Conservation (phyloP, 2,329 filamentous ascomycete genomes). For the Tolypocladium paradoxum region DNA sequence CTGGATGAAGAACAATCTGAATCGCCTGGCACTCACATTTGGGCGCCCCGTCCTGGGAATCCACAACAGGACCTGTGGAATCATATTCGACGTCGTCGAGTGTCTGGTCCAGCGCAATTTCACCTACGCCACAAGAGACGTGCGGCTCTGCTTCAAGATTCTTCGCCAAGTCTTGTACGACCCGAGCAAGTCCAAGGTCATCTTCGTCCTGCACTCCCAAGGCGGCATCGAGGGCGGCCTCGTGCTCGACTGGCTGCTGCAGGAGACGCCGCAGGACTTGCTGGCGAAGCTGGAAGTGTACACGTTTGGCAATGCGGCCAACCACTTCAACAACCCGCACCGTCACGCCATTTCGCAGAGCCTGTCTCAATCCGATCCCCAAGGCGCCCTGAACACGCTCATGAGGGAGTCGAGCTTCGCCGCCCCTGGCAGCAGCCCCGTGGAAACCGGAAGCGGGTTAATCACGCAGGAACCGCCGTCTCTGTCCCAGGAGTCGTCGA, state of each 20-base stretch:
- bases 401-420: conserved; percentile 25
- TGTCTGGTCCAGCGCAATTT: conserved; percentile 69
- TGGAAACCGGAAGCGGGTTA: conserved; percentile 8
- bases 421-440: conserved; percentile 9
- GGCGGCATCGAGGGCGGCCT: conserved; percentile 65
- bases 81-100: conserved; percentile 67
- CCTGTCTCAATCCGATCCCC: conserved; percentile 20
- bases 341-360: conserved; percentile 36
- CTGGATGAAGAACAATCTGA: conserved; percentile 61
- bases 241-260: conserved; percentile 66
- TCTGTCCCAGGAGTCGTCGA: conserved; percentile 13
- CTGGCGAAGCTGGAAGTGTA: conserved; percentile 63
- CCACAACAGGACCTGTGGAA: conserved; percentile 64
- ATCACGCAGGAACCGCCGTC: conserved; percentile 6
- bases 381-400: conserved; percentile 20
- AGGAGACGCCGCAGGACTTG: conserved; percentile 56
- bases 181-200: conserved; percentile 52
- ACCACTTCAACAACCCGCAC: conserved; percentile 72
- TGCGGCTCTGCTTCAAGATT: conserved; percentile 49
- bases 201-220: conserved; percentile 68
- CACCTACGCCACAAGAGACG: conserved; percentile 58
- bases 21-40: conserved; percentile 62
- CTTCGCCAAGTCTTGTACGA: conserved; percentile 56
- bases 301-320: conserved; percentile 69
- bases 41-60: conserved; percentile 60